Conservation (phyloP, 495 filamentous ascomycete genomes). For the Daldinia bambusicola region DNA sequence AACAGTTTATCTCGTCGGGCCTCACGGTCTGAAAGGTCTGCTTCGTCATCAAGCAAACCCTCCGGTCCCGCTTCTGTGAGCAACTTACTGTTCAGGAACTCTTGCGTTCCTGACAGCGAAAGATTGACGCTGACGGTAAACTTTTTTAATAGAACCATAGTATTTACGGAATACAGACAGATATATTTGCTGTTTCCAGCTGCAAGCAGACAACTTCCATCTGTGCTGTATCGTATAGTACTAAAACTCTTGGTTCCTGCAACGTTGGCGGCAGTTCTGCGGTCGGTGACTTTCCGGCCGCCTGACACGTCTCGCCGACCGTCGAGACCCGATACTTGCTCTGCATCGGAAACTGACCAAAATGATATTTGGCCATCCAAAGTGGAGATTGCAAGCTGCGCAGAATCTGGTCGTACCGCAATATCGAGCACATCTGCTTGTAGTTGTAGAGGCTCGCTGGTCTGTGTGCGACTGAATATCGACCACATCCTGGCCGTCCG, state of each 20-base stretch:
- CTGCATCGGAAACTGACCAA: conserved; percentile 89
- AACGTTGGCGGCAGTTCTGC: conserved; percentile 88
- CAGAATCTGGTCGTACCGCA: conserved; percentile 87
- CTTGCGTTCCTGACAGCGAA: conserved; percentile 92
- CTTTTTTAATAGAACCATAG: conserved; percentile 90
- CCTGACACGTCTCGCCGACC: conserved; percentile 92
- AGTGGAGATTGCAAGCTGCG: conserved; percentile 89
- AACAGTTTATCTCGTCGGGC: conserved; percentile 83
- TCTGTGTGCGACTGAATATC: conserved; percentile 91
- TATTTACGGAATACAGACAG: conserved; percentile 90
- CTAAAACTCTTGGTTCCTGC: conserved; percentile 90
- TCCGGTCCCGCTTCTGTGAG: conserved; percentile 90
- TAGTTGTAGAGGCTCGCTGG: conserved; percentile 90
- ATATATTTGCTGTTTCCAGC: conserved; percentile 97
- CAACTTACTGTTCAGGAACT: conserved; percentile 90
- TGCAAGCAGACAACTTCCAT: conserved; percentile 89
- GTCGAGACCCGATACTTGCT: conserved; percentile 83
- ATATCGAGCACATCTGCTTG: conserved; percentile 90
- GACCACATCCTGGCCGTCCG: conserved; percentile 94
- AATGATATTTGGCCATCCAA: conserved; percentile 94
- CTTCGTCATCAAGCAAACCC: conserved; percentile 83
- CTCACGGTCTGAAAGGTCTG: conserved; percentile 89
- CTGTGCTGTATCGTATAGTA: conserved; percentile 87
- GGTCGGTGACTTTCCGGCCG: conserved; percentile 85
- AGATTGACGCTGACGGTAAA: conserved; percentile 94